These are phyloP conservation scores for Amanita jacksonii DNA, from an alignment of 768 basidiomycete species.

Conservation along the genomic window DNA sequence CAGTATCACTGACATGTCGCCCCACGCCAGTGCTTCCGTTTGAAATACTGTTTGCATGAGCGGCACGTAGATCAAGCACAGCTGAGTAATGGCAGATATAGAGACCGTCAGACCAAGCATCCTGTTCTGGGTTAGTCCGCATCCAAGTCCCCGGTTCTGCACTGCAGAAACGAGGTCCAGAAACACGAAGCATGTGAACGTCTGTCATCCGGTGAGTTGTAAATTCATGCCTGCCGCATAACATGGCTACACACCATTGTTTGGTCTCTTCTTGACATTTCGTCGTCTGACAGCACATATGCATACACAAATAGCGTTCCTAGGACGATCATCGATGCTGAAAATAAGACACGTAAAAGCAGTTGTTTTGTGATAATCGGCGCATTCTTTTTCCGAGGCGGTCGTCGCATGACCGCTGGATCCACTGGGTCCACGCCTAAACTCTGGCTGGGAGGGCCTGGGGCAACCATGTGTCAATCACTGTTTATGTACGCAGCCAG, in stretches of 20 bases:
- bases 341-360: constrained; percentile 79
- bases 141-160: constrained; percentile 88
- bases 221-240: background rate
- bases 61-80: constrained; percentile 83
- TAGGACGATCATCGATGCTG: constrained; percentile 82
- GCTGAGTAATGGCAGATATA: constrained; percentile 75
- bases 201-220: constrained; percentile 37
- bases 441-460: constrained; percentile 91
- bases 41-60: constrained; percentile 91
- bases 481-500: background rate
- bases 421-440: constrained; percentile 96
- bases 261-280: constrained; percentile 80
- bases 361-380: constrained; percentile 74
- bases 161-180: constrained; percentile 92
- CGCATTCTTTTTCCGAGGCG: constrained; percentile 88
- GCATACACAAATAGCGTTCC: constrained; percentile 86
- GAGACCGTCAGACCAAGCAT: constrained; percentile 88
- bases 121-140: constrained; percentile 73
- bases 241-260: constrained; percentile 67
- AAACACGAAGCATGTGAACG: constrained; percentile 95
- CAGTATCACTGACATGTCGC: constrained; percentile 67
- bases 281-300: constrained; percentile 74
- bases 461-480: constrained; percentile 5
- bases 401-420: constrained; percentile 83
- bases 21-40: constrained; percentile 64